Base-by-base conservation (phyloP, 2,329 filamentous ascomycete genomes). In the Conoideocrella luteorostrata region DNA sequence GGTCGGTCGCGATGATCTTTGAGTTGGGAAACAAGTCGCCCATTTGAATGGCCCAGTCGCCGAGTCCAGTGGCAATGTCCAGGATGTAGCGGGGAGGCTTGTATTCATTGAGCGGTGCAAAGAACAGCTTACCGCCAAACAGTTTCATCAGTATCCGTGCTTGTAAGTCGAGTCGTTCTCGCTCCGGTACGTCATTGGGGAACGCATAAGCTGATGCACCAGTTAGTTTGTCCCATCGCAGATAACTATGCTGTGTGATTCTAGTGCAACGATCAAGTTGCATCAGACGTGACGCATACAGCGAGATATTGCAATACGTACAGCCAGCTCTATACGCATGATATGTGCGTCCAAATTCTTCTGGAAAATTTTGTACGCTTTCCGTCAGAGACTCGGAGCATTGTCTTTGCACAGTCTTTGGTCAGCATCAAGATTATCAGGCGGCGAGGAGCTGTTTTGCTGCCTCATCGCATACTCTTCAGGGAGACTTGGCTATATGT, bases 1-100 rank as follows among this genome's bases (percentile, higher is more conserved):
- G 68, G 53, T 86, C 82, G 7, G 77, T 83, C 24, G 80, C 82
- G 39, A 74, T 71, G 23, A 86, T 70, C 47, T 72, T 62, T 10
- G 81, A 66, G 4, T 71, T 56, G 11, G 81, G 81, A 47, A 81
- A 84, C 39, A 67, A 55, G 51, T 80, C 76, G 52, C 78, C 80
- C 67, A 87, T 75, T 53, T 84, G 77, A 46, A 86, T 80, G 11
- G 80, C 78, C 80, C 80, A 84, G 49, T 78, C 73, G 1, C 70
- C 70, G 2, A 63, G 65, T 4, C 70, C 70, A 0, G 70, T 74
- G 12, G 62, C 70, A 23, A 73, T 57, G 44, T 74, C 70, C 17
- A 69, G 58, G 9, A 69, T 59, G 7, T 56, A 55, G 13, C 54
- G 52, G 2, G 69, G 69, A 4, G 65, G 63, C 4, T 54, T 51